Evolutionary conservation across 1,284 basidiomycete genomes (phyloP), one percentile per base, ranked within the genome.

Genomic region (Cryptococcus sp.): DNA sequence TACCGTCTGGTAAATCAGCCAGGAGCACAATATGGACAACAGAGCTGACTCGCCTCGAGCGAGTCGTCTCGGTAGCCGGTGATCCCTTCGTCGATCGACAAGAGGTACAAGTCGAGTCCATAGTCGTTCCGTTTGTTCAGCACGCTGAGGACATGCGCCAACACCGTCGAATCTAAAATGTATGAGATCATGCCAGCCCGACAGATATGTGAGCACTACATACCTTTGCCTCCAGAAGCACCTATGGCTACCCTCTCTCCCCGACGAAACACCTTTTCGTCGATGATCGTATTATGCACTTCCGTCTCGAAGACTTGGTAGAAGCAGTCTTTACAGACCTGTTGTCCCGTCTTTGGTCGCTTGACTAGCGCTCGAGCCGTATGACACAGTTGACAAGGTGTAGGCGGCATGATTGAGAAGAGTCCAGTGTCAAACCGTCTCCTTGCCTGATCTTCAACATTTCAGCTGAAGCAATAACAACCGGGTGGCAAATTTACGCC

Each of bases 51-150:
- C 18, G 59, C 91, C 78, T 97, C 92, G 4, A 99, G 76, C 1
- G 92, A 97, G 68, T 97, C 95, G 68, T 99, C 95, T 49, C 94
- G 81, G 70, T 99, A 99, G 1, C 94, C 94, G 11, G 90, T 94
- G 63, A 98, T 99, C 0, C 94, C 94, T 71, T 99, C 95, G 68
- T 99, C 95, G 69, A 99, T 97, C 1, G 92, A 97, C 47, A 99
- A 80, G 23, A 99, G 76, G 69, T 88, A 94, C 21, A 99, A 75
- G 43, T 95, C 84, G 41, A 99, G 77, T 14, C 89, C 90, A 63
- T 98, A 99, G 53, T 86, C 75, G 72, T 97, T 94, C 45, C 93
- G 82, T 62, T 94, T 86, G 71, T 98, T 97, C 51, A 99, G 76
- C 10, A 86, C 82, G 64, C 93, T 95, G 86, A 98, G 88, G 48